These are phyloP conservation scores for Xylariaceae sp. DNA, from an alignment of 2,329 filamentous ascomycete genomes.

Conservation along the genomic window DNA sequence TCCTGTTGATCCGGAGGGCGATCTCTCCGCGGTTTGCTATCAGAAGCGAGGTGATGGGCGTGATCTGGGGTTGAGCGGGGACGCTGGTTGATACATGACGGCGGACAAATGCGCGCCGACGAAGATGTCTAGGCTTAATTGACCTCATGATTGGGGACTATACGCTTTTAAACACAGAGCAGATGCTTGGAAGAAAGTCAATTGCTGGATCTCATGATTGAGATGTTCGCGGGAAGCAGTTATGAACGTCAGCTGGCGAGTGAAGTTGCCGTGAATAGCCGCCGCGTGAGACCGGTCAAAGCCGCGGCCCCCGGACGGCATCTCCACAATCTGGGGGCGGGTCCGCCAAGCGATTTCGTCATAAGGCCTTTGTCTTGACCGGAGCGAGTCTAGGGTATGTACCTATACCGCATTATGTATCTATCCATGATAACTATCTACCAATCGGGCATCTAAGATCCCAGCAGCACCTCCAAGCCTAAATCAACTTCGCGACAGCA, in stretches of 20 bases:
- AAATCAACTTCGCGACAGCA: not conserved
- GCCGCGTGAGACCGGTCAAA: conserved; percentile 17
- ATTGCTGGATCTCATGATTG: not conserved
- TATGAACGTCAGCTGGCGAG: not conserved
- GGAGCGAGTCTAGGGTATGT: not conserved
- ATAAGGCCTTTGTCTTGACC: not conserved
- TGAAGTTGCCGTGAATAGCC: conserved; percentile 23
- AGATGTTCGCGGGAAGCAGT: not conserved
- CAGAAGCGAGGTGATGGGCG: conserved; percentile 70
- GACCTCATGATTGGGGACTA: conserved; percentile 48
- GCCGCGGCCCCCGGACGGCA: conserved; percentile 7
- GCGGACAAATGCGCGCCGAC: conserved; percentile 43
- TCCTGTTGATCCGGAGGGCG: conserved; percentile 85
- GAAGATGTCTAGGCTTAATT: conserved; percentile 48
- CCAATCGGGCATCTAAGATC: not conserved
- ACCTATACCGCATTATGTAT: too few relatives aligned
- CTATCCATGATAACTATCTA: too few relatives aligned
- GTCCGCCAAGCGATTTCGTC: conserved; percentile 8
- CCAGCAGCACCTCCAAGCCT: conserved; percentile 17
- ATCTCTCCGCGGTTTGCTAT: conserved; percentile 98
- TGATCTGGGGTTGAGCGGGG: conserved; percentile 35
- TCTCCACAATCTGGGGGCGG: not conserved
- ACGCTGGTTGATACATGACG: conserved; percentile 36
- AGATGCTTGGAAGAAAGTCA: not conserved
- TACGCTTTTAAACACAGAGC: conserved; percentile 2